Base-by-base conservation (phyloP, 495 filamentous ascomycete species). In the Pyrenula massariospora region DNA sequence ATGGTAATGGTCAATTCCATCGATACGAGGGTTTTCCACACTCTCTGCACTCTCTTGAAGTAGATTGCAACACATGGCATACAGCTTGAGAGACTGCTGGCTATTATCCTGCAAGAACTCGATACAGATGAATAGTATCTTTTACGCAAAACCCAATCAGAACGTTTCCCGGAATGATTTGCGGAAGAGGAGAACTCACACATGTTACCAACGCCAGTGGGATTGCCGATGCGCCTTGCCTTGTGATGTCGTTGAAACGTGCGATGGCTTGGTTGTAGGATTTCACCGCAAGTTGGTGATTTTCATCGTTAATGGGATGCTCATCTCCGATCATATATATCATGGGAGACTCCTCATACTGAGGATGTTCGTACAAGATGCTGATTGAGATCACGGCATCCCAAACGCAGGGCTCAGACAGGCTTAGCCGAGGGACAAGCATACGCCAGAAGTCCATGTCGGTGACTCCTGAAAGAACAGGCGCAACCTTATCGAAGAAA, bases 371-470 rank as follows among this genome's bases (percentile, higher is more conserved):
- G 61, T 77, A 80, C 23, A 83, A 65, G 8, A 73, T 70, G 64
- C 77, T 78, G 51, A 84, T 70, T 2, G 69, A 56, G 19, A 66
- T 65, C 11, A 84, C 70, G 21, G 78, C 79, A 60, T 83, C 78
- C 62, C 77, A 77, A 19, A 83, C 70, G 0, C 78, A 74, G 0
- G 80, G 79, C 60, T 81, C 78, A 31, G 68, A 67, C 55, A 76
- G 73, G 61, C 76, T 76, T 23, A 79, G 72, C 57, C 80, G 79
- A 3, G 78, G 70, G 10, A 80, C 72, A 20, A 81, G 62, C 23
- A 69, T 65, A 2, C 76, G 70, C 80, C 79, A 83, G 54, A 84
- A 82, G 53, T 71, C 68, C 22, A 71, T 60, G 51, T 75, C 68
- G 56, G 76, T 63, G 20, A 67, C 71, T 23, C 69, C 77, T 2